Conservation (phyloP, 352 stramenopile species). For the Globisporangium ultimum region DNA sequence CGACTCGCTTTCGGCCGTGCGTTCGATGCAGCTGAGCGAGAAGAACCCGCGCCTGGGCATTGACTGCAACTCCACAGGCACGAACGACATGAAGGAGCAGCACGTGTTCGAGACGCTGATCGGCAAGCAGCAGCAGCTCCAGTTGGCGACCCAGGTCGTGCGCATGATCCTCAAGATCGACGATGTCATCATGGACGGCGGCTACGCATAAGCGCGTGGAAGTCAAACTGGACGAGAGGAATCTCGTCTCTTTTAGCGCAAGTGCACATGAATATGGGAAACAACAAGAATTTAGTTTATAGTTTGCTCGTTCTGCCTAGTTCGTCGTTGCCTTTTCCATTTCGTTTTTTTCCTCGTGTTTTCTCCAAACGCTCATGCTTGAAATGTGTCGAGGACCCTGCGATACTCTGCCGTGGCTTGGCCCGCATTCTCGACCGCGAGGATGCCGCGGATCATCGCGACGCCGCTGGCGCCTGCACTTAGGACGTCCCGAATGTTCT, state of each 20-base stretch:
- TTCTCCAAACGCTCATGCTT: not conserved
- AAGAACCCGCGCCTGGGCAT: constrained; percentile 96
- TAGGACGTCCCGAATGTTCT: constrained; percentile 25
- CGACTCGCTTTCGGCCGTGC: constrained; percentile 97
- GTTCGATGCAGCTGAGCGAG: constrained; percentile 92
- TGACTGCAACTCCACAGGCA: constrained; percentile 94
- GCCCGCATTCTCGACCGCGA: constrained; percentile 19
- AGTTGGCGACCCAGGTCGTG: constrained; percentile 98
- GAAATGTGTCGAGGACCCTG: constrained; percentile 4
- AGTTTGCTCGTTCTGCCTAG: constrained; percentile 10
- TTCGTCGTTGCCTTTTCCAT: not conserved
- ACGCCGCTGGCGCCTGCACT: constrained; percentile 32
- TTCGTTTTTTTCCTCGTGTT: not conserved
- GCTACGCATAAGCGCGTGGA: constrained; percentile 68
- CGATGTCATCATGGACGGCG: constrained; percentile 97
- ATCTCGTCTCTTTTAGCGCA: not conserved
- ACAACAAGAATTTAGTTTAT: constrained; percentile 14
- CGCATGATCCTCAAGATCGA: constrained; percentile 99
- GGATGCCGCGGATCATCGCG: constrained; percentile 42
- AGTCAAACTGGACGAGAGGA: too few relatives aligned
- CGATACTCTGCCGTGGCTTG: constrained; percentile 8
- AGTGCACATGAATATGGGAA: constrained; percentile 11
- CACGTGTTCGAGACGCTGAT: constrained; percentile 99
- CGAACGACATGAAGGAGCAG: constrained; percentile 97
- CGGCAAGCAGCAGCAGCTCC: constrained; percentile 99